Evolutionary conservation across 2,329 filamentous ascomycete genomes (phyloP).

Genomic region (Cladophialophora bantiana): DNA sequence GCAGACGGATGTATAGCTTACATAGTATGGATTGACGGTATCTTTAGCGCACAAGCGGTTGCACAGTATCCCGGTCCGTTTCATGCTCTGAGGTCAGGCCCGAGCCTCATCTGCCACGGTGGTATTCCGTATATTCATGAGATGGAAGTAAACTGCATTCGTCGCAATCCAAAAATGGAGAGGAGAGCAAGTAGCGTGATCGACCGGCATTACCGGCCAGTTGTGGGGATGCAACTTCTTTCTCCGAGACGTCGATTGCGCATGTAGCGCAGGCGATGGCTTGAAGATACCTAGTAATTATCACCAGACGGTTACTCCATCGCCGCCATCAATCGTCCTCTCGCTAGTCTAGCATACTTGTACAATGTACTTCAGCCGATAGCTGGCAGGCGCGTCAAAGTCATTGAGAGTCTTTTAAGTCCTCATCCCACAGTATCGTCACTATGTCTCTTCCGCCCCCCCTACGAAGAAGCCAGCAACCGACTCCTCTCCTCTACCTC

Average conservation of each 20-base stretch:
- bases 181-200: background rate
- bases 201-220: background rate
- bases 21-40: background rate
- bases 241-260: background rate
- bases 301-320: background rate
- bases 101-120: background rate
- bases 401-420: background rate
- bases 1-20: slow-evolving; percentile 11
- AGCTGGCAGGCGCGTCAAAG: slow-evolving; percentile 17
- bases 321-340: background rate
- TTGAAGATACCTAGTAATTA: background rate
- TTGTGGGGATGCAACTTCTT: slow-evolving; percentile 3
- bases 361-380: slow-evolving; percentile 23
- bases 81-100: background rate
- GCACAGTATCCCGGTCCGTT: background rate
- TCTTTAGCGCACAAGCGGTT: background rate
- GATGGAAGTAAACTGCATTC: too few species aligned
- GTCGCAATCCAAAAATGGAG: background rate
- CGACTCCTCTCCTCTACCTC: slow-evolving; percentile 20
- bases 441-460: slow-evolving; percentile 26
- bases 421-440: slow-evolving; percentile 5
- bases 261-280: background rate
- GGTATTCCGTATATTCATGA: background rate
- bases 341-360: slow-evolving; percentile 1
- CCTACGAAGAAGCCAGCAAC: slow-evolving; percentile 14